Base-by-base conservation (phyloP, 179 eudicot genomes). In the Gypsophila paniculata region DNA sequence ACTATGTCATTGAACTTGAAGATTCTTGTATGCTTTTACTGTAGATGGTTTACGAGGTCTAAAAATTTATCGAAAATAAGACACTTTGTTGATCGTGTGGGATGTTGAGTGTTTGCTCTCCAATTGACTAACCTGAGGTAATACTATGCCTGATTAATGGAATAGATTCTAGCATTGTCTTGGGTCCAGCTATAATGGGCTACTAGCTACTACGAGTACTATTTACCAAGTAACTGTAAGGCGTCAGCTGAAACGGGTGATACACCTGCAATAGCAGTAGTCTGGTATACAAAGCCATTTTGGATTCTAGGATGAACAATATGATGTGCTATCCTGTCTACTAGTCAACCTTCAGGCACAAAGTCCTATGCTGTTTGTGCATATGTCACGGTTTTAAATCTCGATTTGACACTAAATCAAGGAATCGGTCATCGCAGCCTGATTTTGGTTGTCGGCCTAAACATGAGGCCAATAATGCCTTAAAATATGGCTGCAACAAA, bases 101-200 rank as follows among this genome's bases (percentile, higher is more conserved):
- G 44, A 34, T 6, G 23, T 2, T 46, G 39, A 46, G 22, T 23
- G 11, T 66, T 36, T 13, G 23, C 25, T 66, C 11, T 63, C 12
- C 4, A 29, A 63, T 63, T 63, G 51, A 63, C 49, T 26, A n/a
- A 23, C 69, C 52, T 65, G 53, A 42, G n/a, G 48, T 4, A 21
- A 51, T 54, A 54, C 11, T 54, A 38, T 38, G 36, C 52, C 22
- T 62, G 39, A 34, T 36, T n/a, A 18, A 36, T n/a, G 2, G 46
- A 36, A 38, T 36, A 36, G 48, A 44, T 36, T 62, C 6, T 36
- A 32, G 42, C 44, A 34, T 42, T 9, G 15, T 44, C 52, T 10
- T 44, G 51, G 2, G 69, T 42, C 54, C 32, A 19, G 10, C 42
- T 34, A 11, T 39, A 39, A 65, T 44, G 19, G 69, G 23, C 23